A percentile compares a stretch with the other conserved stretches of the same genome.
These are phyloP conservation scores for Leishmania mexicana DNA, from an alignment of 208 protist genomes.

Conservation along the genomic window DNA sequence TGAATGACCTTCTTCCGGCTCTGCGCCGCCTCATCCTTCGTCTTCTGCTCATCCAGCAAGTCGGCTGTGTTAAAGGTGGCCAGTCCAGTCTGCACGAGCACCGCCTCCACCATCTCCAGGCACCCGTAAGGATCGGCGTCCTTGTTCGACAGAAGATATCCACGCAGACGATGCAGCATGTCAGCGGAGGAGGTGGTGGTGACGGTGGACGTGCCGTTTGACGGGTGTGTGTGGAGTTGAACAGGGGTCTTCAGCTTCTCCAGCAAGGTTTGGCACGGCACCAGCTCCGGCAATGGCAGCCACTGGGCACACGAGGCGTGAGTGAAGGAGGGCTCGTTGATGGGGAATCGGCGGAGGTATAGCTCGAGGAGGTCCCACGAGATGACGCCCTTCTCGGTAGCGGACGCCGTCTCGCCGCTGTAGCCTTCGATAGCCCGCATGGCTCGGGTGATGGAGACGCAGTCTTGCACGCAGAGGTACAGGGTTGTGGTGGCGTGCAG, in stretches of 20 bases:
- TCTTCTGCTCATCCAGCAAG: conserved; percentile 20
- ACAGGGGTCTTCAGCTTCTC: conserved; percentile 48
- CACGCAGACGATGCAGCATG: conserved; percentile 54
- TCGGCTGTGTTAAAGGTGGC: conserved; percentile 30
- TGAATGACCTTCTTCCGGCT: conserved; percentile 54
- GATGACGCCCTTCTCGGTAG: conserved; percentile 2
- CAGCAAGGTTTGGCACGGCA: conserved; percentile 35
- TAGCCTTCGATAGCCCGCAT: conserved; percentile 18
- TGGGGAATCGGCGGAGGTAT: conserved; percentile 35
- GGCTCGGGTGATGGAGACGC: conserved; percentile 36
- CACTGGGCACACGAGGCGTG: conserved; percentile 29
- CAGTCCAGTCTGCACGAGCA: conserved; percentile 45
- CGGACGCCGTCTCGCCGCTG: background rate
- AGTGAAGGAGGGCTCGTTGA: conserved; percentile 32
- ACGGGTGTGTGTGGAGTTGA: background rate
- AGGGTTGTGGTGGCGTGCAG: conserved; percentile 67
- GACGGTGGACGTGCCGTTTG: background rate
- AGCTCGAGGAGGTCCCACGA: conserved; percentile 45
- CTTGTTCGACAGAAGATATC: conserved; percentile 27
- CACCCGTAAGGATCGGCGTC: conserved; percentile 55
- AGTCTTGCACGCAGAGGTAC: conserved; percentile 63
- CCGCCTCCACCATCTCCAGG: conserved; percentile 53
- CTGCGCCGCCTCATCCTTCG: conserved; percentile 28
- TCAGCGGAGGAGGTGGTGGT: conserved; percentile 24
- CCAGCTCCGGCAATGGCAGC: conserved; percentile 47